These are phyloP conservation scores for Penicillium turbatum DNA, from an alignment of 495 filamentous ascomycete genomes.

Conservation along the genomic window DNA sequence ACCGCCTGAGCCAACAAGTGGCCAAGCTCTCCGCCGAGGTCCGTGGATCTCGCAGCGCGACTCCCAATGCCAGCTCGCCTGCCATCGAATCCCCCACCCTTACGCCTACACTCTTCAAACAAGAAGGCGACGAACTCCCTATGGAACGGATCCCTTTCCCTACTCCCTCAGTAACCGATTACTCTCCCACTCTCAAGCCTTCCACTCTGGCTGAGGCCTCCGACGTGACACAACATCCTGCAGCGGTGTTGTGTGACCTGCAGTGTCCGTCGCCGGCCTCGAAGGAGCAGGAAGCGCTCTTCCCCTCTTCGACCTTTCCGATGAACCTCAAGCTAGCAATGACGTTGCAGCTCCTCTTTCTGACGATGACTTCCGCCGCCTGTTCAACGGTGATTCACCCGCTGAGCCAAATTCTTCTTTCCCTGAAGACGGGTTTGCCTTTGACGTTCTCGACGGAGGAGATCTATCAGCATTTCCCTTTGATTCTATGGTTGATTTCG, in stretches of 20 bases:
- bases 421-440: constrained; percentile 72
- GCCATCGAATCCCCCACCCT: constrained; percentile 43
- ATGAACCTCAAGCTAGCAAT: constrained; percentile 40
- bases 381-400: constrained; percentile 68
- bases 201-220: constrained; percentile 62
- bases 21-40: constrained; percentile 59
- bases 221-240: constrained; percentile 99
- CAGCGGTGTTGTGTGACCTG: constrained; percentile 99
- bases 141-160: constrained; percentile 49
- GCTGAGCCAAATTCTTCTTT: constrained; percentile 66
- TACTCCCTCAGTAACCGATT: constrained; percentile 45
- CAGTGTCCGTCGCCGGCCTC: constrained; percentile 89
- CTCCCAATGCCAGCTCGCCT: constrained; percentile 37
- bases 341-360: constrained; percentile 53
- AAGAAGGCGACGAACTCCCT: constrained; percentile 50
- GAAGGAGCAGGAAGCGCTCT: constrained; percentile 51
- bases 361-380: constrained; percentile 64
- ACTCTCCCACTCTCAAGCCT: constrained; percentile 48
- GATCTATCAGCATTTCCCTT: constrained; percentile 64
- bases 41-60: constrained; percentile 44
- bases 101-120: constrained; percentile 51
- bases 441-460: constrained; percentile 56
- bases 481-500: constrained; percentile 82
- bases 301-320: constrained; percentile 51
- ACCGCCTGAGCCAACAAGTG: constrained; percentile 60